Percentiles rank a stretch among this genome's conserved stretches.
Conservation (phyloP, 2,329 filamentous ascomycete genomes). For the Fusarium mundagurra region DNA sequence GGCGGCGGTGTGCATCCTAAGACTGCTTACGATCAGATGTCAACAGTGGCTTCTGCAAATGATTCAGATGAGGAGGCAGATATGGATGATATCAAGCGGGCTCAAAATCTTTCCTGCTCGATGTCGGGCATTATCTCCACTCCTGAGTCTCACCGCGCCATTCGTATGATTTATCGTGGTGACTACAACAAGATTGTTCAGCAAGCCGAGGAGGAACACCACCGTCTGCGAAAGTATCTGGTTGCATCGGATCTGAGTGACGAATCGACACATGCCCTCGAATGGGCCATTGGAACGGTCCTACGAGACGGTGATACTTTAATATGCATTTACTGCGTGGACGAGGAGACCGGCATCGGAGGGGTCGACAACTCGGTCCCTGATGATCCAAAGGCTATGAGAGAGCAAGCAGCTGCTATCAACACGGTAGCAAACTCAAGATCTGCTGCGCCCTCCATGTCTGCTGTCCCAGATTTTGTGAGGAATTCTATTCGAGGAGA, state of each 20-base stretch:
- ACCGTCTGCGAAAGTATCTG: constrained; percentile 86
- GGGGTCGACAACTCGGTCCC: constrained; percentile 64
- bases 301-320: constrained; percentile 93
- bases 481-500: constrained; percentile 45
- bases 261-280: constrained; percentile 92
- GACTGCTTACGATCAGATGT: constrained; percentile 82
- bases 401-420: constrained; percentile 78
- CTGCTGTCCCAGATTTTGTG: constrained; percentile 48
- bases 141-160: constrained; percentile 79
- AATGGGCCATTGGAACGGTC: constrained; percentile 97
- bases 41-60: constrained; percentile 66
- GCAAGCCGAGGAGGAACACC: constrained; percentile 80
- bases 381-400: constrained; percentile 78
- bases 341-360: constrained; percentile 79
- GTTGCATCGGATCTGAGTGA: constrained; percentile 96
- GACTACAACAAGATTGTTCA: constrained; percentile 81
- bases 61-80: constrained; percentile 90
- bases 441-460: constrained; percentile 44
- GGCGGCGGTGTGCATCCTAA: constrained; percentile 75
- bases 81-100: constrained; percentile 83
- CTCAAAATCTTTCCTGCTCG: constrained; percentile 83
- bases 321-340: constrained; percentile 91
- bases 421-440: constrained; percentile 66
- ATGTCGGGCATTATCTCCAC: constrained; percentile 83
- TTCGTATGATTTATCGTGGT: constrained; percentile 90